These are phyloP conservation scores for Oryza glaberrima DNA, from an alignment of 176 grass and related monocot species.

Conservation along the genomic window DNA sequence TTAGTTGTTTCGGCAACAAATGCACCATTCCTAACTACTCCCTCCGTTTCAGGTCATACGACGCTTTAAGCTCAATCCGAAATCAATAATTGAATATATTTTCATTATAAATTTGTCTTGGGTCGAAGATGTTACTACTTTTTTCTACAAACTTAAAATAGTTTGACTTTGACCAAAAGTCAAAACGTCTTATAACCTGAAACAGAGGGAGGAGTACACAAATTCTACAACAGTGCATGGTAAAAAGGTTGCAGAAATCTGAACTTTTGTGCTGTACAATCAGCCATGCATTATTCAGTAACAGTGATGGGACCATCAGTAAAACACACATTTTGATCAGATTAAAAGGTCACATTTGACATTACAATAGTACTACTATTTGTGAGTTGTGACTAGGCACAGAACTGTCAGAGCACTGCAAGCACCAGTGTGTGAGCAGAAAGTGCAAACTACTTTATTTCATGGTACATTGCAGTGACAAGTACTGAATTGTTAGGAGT, in stretches of 20 bases:
- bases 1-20: too few relatives aligned
- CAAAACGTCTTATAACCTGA: too few relatives aligned
- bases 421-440: not conserved
- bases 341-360: not conserved
- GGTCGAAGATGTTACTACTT: too few relatives aligned
- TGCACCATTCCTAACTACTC: too few relatives aligned
- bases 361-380: not conserved
- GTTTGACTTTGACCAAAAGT: too few relatives aligned
- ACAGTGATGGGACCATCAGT: not conserved
- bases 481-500: slow-evolving; percentile 27
- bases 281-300: too few relatives aligned
- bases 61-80: too few relatives aligned
- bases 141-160: too few relatives aligned
- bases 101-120: too few relatives aligned
- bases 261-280: not conserved
- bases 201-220: too few relatives aligned
- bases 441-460: not conserved
- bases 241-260: not conserved
- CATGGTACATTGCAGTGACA: slow-evolving; percentile 1
- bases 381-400: not conserved
- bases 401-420: not conserved
- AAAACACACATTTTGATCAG: slow-evolving; percentile 15
- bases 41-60: too few relatives aligned
- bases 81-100: too few relatives aligned
- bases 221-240: not conserved